Base-by-base conservation (phyloP, 2,329 filamentous ascomycete species). In the Sclerotinia minor region DNA sequence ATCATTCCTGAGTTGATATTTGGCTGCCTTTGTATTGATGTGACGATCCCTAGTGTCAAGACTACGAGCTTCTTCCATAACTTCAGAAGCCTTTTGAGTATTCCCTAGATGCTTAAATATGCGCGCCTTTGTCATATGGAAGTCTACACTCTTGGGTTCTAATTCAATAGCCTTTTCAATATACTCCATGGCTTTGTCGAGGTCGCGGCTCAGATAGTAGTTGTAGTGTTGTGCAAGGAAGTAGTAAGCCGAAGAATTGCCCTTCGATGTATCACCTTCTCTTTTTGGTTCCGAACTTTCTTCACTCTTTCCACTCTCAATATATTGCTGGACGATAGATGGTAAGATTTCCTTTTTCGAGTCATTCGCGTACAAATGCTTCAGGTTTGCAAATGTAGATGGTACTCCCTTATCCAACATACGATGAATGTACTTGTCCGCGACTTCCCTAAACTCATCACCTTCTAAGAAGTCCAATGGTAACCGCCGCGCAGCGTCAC, bases 211-310 rank as follows among this genome's bases (percentile, higher is more conserved):
- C 69, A 92, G 83, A 78, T 91, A 85, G 79, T 97, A 97, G 81
- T 97, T 95, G 83, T 97, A 96, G 80, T 99, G 96, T 77, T 98
- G 95, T 11, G 94, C 94, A 65, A 99, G 86, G 82, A 96, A 99
- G 79, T 96, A 98, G 61, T 94, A 86, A 19, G 92, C 91, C 1
- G 94, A 92, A 19, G 92, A 86, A 74, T 91, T 84, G 76, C 94
- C 94, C 47, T 81, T 82, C 8, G 83, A 80, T n/a, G 81, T 80
- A 63, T 87, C 82, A 32, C 82, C 83, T 52, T 75, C 75, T 45
- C 71, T 64, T 65, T 78, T 77, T 38, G 73, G 72, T 64, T 86
- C 83, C 29, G 78, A 77, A 66, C 80, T 83, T 5, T 73, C 71
- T 49, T 78, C 77, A 38, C 79, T 80, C 67, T 81, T 80, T 65